Conservation (phyloP, 768 basidiomycete species). For the Leucocoprinus birnbaumii region DNA sequence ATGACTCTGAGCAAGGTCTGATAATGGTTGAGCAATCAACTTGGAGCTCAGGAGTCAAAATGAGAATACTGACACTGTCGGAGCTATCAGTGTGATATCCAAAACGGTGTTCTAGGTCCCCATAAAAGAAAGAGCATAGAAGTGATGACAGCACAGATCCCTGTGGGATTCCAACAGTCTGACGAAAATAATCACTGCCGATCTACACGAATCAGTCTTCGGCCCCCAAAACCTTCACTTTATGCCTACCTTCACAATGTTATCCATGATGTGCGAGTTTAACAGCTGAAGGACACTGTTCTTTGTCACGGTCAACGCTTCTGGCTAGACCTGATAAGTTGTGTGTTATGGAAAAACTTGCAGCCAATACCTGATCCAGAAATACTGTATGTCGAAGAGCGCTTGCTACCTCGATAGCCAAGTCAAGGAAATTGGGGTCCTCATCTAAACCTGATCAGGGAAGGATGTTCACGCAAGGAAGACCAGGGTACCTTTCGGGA, state of each 20-base stretch:
- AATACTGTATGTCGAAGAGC: conserved; percentile 76
- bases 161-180: conserved; percentile 94
- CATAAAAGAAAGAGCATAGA: conserved; percentile 95
- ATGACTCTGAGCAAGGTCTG: conserved; percentile 81
- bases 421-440: conserved; percentile 66
- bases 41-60: background rate
- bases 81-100: conserved; percentile 51
- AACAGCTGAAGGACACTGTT: conserved; percentile 69
- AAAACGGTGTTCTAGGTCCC: conserved; percentile 73
- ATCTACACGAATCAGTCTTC: conserved; percentile 48
- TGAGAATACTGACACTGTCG: conserved; percentile 52
- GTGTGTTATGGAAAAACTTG: background rate
- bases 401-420: conserved; percentile 66
- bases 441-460: conserved; percentile 52
- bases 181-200: conserved; percentile 75
- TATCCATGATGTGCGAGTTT: conserved; percentile 87
- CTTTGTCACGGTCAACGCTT: conserved; percentile 50
- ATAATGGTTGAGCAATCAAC: background rate
- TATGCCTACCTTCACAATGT: conserved; percentile 78
- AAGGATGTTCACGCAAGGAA: background rate
- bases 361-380: conserved; percentile 66
- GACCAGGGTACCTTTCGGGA: conserved; percentile 54
- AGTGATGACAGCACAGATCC: conserved; percentile 93
- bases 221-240: background rate
- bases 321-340: conserved; percentile 17